Evolutionary conservation across 208 protist genomes (phyloP).

Genomic region (Trypanosoma theileri): DNA sequence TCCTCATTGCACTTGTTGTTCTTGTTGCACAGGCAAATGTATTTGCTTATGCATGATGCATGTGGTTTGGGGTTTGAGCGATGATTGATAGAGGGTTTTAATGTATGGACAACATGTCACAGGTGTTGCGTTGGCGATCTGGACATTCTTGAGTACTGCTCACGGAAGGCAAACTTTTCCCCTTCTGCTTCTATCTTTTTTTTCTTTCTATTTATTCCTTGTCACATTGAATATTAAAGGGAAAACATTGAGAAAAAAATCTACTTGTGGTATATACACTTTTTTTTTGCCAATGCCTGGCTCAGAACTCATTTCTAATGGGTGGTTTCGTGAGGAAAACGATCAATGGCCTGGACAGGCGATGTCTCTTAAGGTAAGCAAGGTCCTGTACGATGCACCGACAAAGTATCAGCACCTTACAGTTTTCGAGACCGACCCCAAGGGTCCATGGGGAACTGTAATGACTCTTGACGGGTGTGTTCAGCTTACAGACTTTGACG

Average conservation of each 20-base stretch:
- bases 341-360: constrained; percentile 89
- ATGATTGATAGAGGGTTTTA: not conserved
- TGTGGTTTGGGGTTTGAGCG: not conserved
- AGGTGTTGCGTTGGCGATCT: too few relatives aligned
- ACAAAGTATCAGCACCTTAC: constrained; percentile 88
- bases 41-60: not conserved
- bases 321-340: constrained; percentile 92
- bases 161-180: too few relatives aligned
- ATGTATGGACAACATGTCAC: too few relatives aligned
- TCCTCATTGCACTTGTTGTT: constrained; percentile 16
- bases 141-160: too few relatives aligned
- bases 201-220: too few relatives aligned
- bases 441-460: constrained; percentile 94
- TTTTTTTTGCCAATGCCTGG: constrained; percentile 42
- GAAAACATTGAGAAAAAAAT: too few relatives aligned
- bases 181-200: too few relatives aligned
- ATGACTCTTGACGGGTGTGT: constrained; percentile 97
- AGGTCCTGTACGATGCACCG: constrained; percentile 83
- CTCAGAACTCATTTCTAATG: constrained; percentile 71
- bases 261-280: too few relatives aligned
- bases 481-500: constrained; percentile 96
- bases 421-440: constrained; percentile 83
- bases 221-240: too few relatives aligned
- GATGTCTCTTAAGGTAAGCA: constrained; percentile 83
- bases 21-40: constrained; percentile 20